phyloP scores from a whole-genome alignment of 768 basidiomycete genomes.

The Rickenella mellea region DNA sequence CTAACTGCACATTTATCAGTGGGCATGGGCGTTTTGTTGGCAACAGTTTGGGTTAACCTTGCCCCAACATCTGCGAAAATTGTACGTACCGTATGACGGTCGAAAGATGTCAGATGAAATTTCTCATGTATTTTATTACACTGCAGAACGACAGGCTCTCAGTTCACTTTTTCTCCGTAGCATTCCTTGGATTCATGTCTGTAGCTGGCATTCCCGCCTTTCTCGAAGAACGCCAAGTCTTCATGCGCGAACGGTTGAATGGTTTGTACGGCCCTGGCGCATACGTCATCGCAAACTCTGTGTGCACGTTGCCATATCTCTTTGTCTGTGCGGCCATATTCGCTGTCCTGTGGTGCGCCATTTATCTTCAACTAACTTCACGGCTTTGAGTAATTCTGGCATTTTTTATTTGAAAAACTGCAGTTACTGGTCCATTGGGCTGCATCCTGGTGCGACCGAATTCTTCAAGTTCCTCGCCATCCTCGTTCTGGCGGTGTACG shows the following conservation, averaged over 20 bases:
- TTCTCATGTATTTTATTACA: neutral
- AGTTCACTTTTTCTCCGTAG: constrained; percentile 48
- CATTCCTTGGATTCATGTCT: constrained; percentile 42
- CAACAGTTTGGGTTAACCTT: constrained; percentile 38
- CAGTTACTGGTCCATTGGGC: constrained; percentile 26
- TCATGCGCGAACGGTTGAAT: constrained; percentile 46
- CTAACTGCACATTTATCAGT: constrained; percentile 31
- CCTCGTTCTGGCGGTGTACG: constrained; percentile 43
- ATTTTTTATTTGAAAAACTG: neutral
- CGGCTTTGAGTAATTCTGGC: constrained; percentile 8
- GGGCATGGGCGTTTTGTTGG: constrained; percentile 24
- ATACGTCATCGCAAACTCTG: constrained; percentile 44
- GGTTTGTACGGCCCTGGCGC: constrained; percentile 46
- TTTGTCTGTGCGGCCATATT: constrained; percentile 40
- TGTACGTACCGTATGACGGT: constrained; percentile 26
- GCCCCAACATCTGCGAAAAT: constrained; percentile 16
- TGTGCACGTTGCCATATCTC: constrained; percentile 45
- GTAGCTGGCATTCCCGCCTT: constrained; percentile 53
- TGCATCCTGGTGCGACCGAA: constrained; percentile 35
- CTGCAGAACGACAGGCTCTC: constrained; percentile 33
- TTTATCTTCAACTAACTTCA: neutral
- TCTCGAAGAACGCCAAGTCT: constrained; percentile 50
- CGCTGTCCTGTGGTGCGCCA: constrained; percentile 32
- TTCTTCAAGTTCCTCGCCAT: constrained; percentile 50
- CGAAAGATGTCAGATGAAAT: constrained; percentile 18